Evolutionary conservation across 257 asterid species (phyloP), one percentile per base, ranked within the genome.

Genomic region (Solanum chiquidenum): DNA sequence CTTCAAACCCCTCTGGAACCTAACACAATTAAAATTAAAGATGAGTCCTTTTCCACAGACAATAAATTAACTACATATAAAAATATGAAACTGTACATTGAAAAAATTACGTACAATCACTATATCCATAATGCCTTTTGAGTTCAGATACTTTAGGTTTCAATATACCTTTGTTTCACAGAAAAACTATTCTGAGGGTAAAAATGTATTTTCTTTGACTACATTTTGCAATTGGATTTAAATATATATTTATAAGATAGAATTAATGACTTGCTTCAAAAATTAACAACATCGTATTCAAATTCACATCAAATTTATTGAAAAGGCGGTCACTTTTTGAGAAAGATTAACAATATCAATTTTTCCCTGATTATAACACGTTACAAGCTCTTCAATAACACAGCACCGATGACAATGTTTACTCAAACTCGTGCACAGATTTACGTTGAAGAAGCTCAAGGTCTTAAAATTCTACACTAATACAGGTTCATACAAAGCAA

Each of bases 1-100:
- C 87, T 87, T 89, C 90, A 89, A 86, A 71, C 91, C 91, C 49
- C 91, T 82, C 90, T 85, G 82, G 80, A 87, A 87, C 90, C 91
- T 89, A 49, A 1, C 38, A 73, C 20, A 82, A 82, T 29, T 29
- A 49, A 5, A 49, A 49, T 29, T 82, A 44, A 49, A 5, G 31
- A 23, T 29, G 7, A 29, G 86, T 20, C 12, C 0, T 5, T 27
- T 18, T 18, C 0, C 71, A 3, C 0, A 4, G 9, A 9, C 3
- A 40, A 23, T 2, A 6, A 49, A 82, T 14, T 68, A 13, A 49
- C 40, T 18, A 0, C 42, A 29, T 44, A 29, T 3, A 9, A 5
- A 29, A 4, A 42, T 8, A 44, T 0, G 16, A 79, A 3, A 25
- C 2, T 8, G 9, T 16, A 79, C 25, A 44, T 14, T 8, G 9